Base-by-base conservation (phyloP, 2,329 filamentous ascomycete species). In the Tolypocladium pustulatum region DNA sequence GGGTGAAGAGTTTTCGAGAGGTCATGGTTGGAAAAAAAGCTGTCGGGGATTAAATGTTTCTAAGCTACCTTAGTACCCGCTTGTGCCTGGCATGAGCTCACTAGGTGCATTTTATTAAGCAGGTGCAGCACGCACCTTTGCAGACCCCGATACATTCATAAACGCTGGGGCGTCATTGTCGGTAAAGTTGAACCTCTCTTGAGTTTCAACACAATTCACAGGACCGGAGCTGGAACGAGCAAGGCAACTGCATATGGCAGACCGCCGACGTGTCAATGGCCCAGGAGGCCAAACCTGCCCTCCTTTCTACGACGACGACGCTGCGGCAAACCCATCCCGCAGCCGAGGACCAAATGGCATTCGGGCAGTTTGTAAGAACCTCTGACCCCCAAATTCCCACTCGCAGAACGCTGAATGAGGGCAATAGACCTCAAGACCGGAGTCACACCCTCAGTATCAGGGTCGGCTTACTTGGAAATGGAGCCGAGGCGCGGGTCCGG, bases 361-460 rank as follows among this genome's bases (percentile, higher is more conserved):
- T 63, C 83, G 91, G 68, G 92, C 90, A 76, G 59, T 66, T 30
- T 69, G 67, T 69, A 59, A 62, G 67, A 54, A 8, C 32, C 12
- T 38, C 27, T 13, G 5, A 5, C 7, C 17, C 36, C 13, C 22
- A n/a, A 4, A 9, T 6, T 13, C 30, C 10, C 20, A 25, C 15
- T 36, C 30, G 36, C 46, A 57, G 43, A 25, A 27, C 12, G 36
- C 41, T 56, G 27, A 52, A 36, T n/a, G 10, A 27, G 22, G 2
- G 34, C 12, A 6, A 34, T 63, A 96, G 91, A 93, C 71, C 79
- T 97, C 52, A 91, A 94, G 72, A 97, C 93, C 10, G 91, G 91
- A 30, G 83, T 97, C 5, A 92, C 94, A 0, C 93, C 94, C 22
- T 95, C 93, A 17, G 94, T 94, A 15, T 94, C 91, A 55, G 94